Conservation (phyloP, 495 filamentous ascomycete genomes). For the Penicillium atrosanguineum region DNA sequence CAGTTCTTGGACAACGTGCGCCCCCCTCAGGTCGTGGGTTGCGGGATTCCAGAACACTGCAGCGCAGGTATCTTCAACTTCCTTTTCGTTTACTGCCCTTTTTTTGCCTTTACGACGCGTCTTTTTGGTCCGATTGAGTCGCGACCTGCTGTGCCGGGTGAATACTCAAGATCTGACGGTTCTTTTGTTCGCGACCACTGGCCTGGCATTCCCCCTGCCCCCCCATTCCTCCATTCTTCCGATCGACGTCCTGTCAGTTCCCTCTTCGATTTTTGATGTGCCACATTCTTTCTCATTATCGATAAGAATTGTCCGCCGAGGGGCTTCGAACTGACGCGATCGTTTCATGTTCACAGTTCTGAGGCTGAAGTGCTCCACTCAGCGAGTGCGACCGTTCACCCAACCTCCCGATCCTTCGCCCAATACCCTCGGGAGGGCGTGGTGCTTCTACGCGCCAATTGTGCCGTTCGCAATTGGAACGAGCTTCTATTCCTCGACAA, state of each 20-base stretch:
- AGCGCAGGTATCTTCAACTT: slow-evolving; percentile 38
- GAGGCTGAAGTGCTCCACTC: slow-evolving; percentile 22
- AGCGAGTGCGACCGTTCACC: slow-evolving; percentile 32
- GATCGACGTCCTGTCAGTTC: slow-evolving; percentile 54
- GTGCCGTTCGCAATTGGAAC: slow-evolving; percentile 13
- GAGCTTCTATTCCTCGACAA: slow-evolving; percentile 3
- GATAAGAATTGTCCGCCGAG: slow-evolving; percentile 14
- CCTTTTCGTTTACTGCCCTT: slow-evolving; percentile 13
- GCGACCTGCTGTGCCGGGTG: slow-evolving; percentile 10
- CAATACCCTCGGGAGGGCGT: slow-evolving; percentile 22
- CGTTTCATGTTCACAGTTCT: slow-evolving; percentile 11
- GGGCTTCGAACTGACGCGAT: slow-evolving; percentile 13
- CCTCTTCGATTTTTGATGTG: slow-evolving; percentile 16
- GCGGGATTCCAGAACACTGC: slow-evolving; percentile 23
- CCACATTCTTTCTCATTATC: slow-evolving; percentile 23
- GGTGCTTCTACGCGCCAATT: slow-evolving; percentile 24
- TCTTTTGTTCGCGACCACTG: slow-evolving; percentile 18
- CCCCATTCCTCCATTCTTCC: slow-evolving; percentile 45
- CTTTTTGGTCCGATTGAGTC: slow-evolving; percentile 46
- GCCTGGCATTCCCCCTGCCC: slow-evolving; percentile 20
- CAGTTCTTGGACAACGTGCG: slow-evolving; percentile 21
- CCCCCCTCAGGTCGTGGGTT: slow-evolving; percentile 13
- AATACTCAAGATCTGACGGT: slow-evolving; percentile 5
- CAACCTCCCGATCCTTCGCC: slow-evolving; percentile 15
- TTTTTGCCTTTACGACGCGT: slow-evolving; percentile 22